A percentile compares a stretch with the other conserved stretches of the same genome.
phyloP scores from a whole-genome alignment of 768 basidiomycete genomes.

The Mycena albidolilacea region DNA sequence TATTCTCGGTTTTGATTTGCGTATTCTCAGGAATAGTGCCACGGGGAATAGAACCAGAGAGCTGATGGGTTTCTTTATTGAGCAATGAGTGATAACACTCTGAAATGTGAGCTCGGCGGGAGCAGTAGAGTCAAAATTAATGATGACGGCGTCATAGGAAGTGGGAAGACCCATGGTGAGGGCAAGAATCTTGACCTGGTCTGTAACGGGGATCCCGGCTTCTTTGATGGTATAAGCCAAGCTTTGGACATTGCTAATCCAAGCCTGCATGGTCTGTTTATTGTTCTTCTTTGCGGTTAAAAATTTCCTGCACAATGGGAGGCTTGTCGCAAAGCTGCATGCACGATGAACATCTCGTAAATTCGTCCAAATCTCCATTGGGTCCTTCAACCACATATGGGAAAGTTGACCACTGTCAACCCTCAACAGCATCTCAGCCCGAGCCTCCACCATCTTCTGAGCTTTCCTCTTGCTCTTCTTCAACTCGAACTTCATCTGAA shows the following conservation, averaged over 20 bases:
- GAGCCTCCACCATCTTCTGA: conserved; percentile 44
- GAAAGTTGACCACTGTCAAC: too few relatives aligned
- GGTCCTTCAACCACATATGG: conserved; percentile 35
- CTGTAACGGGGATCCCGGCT: background rate
- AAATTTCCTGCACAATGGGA: too few relatives aligned
- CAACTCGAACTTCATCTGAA: too few relatives aligned
- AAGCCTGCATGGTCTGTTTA: conserved; percentile 11
- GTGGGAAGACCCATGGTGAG: conserved; percentile 26
- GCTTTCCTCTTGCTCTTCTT: background rate
- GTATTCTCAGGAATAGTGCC: background rate
- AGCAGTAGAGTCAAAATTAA: conserved; percentile 26
- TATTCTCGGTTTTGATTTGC: conserved; percentile 19
- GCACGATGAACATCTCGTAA: conserved; percentile 30
- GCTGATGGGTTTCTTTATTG: too few relatives aligned
- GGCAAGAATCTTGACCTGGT: conserved; percentile 15
- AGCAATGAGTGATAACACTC: too few relatives aligned
- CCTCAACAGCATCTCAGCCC: too few relatives aligned
- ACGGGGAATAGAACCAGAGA: too few relatives aligned
- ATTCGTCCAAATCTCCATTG: conserved; percentile 43
- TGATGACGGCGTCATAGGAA: conserved; percentile 28
- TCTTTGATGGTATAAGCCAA: background rate
- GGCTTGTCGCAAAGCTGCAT: too few relatives aligned
- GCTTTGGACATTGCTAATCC: background rate
- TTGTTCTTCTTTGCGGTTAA: background rate
- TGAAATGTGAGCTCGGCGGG: background rate